Conservation (phyloP, 176 grass and related monocot species). For the Cymbopogon citratus region DNA sequence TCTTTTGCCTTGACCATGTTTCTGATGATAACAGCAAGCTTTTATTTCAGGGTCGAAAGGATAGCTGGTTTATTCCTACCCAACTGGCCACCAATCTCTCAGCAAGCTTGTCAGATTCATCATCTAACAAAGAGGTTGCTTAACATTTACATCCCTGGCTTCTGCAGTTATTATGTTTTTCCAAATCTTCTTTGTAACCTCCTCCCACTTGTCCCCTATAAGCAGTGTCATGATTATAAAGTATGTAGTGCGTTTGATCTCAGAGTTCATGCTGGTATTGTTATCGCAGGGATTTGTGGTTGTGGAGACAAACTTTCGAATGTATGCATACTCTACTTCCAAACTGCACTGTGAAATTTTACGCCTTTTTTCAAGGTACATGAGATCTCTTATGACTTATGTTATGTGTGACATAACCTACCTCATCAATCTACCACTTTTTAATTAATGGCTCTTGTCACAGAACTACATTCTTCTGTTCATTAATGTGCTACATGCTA, state of each 20-base stretch:
- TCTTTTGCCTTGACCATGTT: neutral
- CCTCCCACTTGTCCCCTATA: neutral
- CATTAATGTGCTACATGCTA: neutral
- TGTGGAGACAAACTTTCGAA: conserved; percentile 92
- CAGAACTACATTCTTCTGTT: conserved; percentile 2
- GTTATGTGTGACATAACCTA: conserved; percentile 20
- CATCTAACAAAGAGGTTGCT: conserved; percentile 75
- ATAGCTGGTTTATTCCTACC: conserved; percentile 94
- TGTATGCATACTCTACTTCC: conserved; percentile 89
- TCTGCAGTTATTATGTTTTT: neutral
- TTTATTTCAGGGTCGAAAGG: conserved; percentile 61
- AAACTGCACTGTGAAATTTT: conserved; percentile 90
- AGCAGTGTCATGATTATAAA: neutral
- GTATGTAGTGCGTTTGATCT: neutral
- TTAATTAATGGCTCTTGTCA: neutral
- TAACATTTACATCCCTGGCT: conserved; percentile 6
- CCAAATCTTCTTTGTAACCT: neutral
- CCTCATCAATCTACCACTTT: neutral
- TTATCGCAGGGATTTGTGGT: conserved; percentile 80
- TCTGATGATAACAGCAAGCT: neutral
- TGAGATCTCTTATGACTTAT: conserved; percentile 4
- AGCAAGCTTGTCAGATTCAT: conserved; percentile 71
- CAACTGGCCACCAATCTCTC: conserved; percentile 93
- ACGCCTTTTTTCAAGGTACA: conserved; percentile 86
- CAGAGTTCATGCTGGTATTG: neutral